phyloP scores from a whole-genome alignment of 208 protist species.

The Leishmania guyanensis region DNA sequence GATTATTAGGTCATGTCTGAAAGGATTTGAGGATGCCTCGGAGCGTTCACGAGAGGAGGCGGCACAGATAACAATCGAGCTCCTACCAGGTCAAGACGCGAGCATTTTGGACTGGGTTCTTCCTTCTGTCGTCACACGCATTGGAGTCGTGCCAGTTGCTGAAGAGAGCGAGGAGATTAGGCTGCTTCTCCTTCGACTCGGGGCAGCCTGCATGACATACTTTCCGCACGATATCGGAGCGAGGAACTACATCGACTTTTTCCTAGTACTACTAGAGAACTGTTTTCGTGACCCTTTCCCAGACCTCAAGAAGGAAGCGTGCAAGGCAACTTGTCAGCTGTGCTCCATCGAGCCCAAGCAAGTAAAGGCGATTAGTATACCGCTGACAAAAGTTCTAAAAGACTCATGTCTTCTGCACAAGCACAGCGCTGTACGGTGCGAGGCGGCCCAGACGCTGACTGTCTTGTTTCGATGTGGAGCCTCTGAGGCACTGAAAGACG shows the following conservation, averaged over 20 bases:
- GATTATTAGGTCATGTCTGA: constrained; percentile 61
- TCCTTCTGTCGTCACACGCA: constrained; percentile 82
- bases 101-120: constrained; percentile 87
- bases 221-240: constrained; percentile 87
- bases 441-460: constrained; percentile 61
- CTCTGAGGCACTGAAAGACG: constrained; percentile 60
- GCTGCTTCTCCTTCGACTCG: constrained; percentile 67
- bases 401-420: constrained; percentile 78
- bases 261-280: constrained; percentile 83
- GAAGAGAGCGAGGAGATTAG: constrained; percentile 88
- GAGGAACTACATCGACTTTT: constrained; percentile 87
- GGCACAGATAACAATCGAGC: constrained; percentile 45
- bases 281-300: constrained; percentile 81
- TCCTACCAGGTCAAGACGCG: constrained; percentile 49
- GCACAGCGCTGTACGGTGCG: constrained; percentile 76
- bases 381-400: constrained; percentile 77
- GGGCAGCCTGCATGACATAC: constrained; percentile 65
- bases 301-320: constrained; percentile 87
- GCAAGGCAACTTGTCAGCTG: constrained; percentile 60
- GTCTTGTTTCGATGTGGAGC: constrained; percentile 75
- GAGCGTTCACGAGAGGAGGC: constrained; percentile 82
- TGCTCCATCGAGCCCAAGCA: constrained; percentile 80
- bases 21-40: constrained; percentile 77
- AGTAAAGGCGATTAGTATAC: constrained; percentile 62
- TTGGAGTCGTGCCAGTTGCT: constrained; percentile 67